Conservation (phyloP, 805 yeast genomes). For the Candida andamanensis region DNA sequence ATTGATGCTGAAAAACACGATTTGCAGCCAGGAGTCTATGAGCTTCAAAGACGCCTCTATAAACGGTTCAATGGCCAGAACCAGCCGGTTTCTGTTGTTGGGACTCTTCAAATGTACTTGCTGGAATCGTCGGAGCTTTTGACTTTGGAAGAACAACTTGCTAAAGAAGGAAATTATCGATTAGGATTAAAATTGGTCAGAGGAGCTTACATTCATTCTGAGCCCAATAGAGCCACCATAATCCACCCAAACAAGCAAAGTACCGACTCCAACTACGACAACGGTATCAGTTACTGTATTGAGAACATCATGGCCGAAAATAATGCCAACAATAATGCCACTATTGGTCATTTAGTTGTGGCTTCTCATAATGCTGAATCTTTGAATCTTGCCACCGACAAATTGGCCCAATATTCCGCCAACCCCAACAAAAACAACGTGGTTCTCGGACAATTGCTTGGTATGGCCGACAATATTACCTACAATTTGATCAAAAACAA, state of each 20-base stretch:
- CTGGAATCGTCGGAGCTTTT: conserved; percentile 63
- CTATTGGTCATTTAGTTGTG: conserved; percentile 74
- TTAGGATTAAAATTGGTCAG: conserved; percentile 87
- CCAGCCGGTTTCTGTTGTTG: conserved; percentile 65
- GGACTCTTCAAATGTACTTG: conserved; percentile 91
- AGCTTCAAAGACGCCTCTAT: conserved; percentile 78
- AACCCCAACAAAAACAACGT: conserved; percentile 48
- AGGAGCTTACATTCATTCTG: conserved; percentile 94
- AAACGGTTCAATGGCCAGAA: conserved; percentile 60
- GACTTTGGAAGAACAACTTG: conserved; percentile 58
- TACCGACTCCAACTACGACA: conserved; percentile 75
- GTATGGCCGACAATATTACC: conserved; percentile 92
- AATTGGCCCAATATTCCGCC: conserved; percentile 26
- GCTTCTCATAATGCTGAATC: conserved; percentile 87
- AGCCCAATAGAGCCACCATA: conserved; percentile 59
- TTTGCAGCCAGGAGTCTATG: conserved; percentile 87
- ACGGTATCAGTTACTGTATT: conserved; percentile 59
- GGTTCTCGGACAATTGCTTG: conserved; percentile 84
- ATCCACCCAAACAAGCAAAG: conserved; percentile 73
- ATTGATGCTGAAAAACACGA: conserved; percentile 90
- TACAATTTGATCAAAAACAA: conserved; percentile 63
- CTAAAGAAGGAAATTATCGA: conserved; percentile 56
- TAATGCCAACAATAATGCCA: conserved; percentile 33
- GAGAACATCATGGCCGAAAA: conserved; percentile 48
- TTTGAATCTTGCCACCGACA: conserved; percentile 63